Evolutionary conservation across 2,329 filamentous ascomycete genomes (phyloP), one percentile per base, ranked within the genome.

Genomic region (Diaporthe sp.): DNA sequence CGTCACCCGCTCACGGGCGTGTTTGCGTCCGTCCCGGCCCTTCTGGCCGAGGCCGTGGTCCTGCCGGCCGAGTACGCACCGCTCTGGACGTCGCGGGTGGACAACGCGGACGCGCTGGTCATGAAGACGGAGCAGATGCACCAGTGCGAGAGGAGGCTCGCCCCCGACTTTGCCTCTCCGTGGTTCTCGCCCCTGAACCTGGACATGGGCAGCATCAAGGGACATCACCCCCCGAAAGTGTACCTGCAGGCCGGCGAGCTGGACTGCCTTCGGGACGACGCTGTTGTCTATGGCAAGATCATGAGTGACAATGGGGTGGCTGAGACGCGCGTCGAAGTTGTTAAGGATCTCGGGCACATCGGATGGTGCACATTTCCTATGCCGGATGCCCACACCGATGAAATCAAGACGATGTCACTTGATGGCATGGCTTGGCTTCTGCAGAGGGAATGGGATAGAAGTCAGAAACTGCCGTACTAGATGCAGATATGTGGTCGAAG

Each of bases 251-350:
- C 71, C n/a, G 75, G 75, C 13, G 49, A 68, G 19, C 42, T 49
- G 7, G 72, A 77, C 58, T 62, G 65, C n/a, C 61, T 76, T 15
- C 72, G 75, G 8, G 76, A 77, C 39, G 76, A 76, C 39, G 72
- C 74, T 4, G 17, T 75, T 25, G 53, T 76, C 19, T 62, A 75
- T 25, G 68, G 34, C 5, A 71, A 75, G n/a, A 37, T 42, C 12
- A 22, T 74, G 17, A 37, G 37, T 4, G 53, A 62, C 5, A 65
- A 55, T 12, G 51, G 60, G 31, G 62, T 81, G 3, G 68, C 71
- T 37, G 70, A 73, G 61, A 75, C 70, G 0, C 51, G 71, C 0
- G 13, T 75, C 39, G 70, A 75, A 25, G 34, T 75, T 31, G 15
- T 73, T 1, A 42, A 68, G 58, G 71, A 67, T 72, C 5, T 75